Percentiles rank a stretch among this genome's conserved stretches.
Conservation (phyloP, 169 alveolate species). For the Eimeria sp. region DNA sequence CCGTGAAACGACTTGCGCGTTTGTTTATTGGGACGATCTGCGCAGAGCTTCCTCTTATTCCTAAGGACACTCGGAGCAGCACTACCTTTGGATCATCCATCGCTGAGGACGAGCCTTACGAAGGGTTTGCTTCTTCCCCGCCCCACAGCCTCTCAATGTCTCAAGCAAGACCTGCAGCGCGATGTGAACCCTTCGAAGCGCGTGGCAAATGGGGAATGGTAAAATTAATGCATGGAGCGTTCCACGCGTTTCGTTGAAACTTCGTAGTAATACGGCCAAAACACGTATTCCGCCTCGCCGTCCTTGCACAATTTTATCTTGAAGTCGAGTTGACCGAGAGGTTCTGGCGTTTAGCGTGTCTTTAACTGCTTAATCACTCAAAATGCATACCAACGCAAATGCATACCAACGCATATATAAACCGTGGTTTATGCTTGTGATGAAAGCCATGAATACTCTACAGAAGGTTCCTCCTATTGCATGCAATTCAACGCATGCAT, state of each 20-base stretch:
- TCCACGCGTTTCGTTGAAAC: not conserved
- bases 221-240: not conserved
- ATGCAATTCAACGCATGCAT: not conserved
- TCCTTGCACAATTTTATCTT: not conserved
- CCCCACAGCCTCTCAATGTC: not conserved
- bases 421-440: not conserved
- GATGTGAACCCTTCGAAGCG: not conserved
- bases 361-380: not conserved
- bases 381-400: not conserved
- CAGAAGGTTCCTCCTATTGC: too few relatives aligned
- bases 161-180: not conserved
- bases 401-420: not conserved
- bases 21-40: not conserved
- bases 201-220: not conserved
- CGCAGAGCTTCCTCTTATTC: conserved; percentile 67
- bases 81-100: conserved; percentile 68
- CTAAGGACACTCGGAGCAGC: conserved; percentile 67
- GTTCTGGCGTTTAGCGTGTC: not conserved
- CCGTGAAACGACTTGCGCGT: not conserved
- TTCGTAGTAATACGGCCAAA: not conserved
- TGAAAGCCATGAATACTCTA: not conserved
- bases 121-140: conserved; percentile 58
- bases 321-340: not conserved
- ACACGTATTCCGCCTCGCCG: not conserved
- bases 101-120: conserved; percentile 27